These are phyloP conservation scores for Trichosporon sp. DNA, from an alignment of 1,284 basidiomycete genomes.

Conservation along the genomic window DNA sequence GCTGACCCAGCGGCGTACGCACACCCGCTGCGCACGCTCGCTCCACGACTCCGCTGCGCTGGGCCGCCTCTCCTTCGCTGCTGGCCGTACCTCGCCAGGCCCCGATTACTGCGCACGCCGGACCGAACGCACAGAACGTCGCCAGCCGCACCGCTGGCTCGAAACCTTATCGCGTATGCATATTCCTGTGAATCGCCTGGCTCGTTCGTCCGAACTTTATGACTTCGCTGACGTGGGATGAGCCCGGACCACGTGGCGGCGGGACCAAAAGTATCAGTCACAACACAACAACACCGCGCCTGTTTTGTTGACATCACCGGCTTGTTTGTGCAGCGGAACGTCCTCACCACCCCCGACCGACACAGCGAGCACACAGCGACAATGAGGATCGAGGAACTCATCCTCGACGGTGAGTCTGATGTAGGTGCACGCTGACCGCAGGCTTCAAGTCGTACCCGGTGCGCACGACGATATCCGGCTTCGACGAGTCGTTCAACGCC, in stretches of 20 bases:
- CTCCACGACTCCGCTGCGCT: too few species aligned
- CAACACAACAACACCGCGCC: neutral
- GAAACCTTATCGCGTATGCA: neutral
- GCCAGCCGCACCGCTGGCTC: neutral
- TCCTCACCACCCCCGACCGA: neutral
- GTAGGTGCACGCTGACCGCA: constrained; percentile 35
- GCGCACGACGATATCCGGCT: constrained; percentile 87
- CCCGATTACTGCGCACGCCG: neutral
- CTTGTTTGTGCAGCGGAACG: neutral
- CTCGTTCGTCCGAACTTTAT: neutral
- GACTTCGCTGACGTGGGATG: neutral
- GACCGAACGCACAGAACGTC: neutral
- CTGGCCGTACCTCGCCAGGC: too few species aligned
- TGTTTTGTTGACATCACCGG: constrained; percentile 5
- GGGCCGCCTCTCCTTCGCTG: too few species aligned
- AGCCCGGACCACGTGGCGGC: neutral
- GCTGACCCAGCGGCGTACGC: too few species aligned
- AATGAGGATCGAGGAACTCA: constrained; percentile 77
- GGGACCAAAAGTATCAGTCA: neutral
- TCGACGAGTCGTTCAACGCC: constrained; percentile 94
- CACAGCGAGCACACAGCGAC: constrained; percentile 13
- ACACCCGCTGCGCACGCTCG: too few species aligned
- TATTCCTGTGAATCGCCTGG: neutral
- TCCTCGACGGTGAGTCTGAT: constrained; percentile 60
- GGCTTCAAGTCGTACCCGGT: constrained; percentile 97